Base-by-base conservation (phyloP, 495 filamentous ascomycete species). In the Antarctomyces pellizariae region DNA sequence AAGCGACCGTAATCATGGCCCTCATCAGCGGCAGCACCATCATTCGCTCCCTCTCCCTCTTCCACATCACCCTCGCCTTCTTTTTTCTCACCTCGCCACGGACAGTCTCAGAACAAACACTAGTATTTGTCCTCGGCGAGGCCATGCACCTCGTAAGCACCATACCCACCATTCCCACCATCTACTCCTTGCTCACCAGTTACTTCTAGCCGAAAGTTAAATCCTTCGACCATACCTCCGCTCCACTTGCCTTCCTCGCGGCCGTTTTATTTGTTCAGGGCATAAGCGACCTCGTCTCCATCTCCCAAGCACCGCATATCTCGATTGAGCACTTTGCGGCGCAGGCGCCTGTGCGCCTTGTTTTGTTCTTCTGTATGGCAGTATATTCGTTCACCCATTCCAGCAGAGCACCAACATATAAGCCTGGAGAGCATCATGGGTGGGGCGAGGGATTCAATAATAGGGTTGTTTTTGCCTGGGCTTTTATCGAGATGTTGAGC, bases 111-210 rank as follows among this genome's bases (percentile, higher is more conserved):
- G 71, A 86, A 41, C 78, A 80, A 29, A 71, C 76, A 22, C 38
- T 90, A 6, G 76, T 90, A 27, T 83, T 67, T 39, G 63, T 92
- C 22, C 50, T 90, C 8, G 80, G 80, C 22, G 78, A 86, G 45
- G 59, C 77, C 22, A 69, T 86, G 64, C 61, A 65, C 33, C 59
- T 89, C 33, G 75, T 77, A 64, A 17, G 54, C 44, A 18, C 17
- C 30, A 24, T 14, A 28, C 18, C 25, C 22, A 16, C 27, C 24
- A 22, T 25, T 28, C 4, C 6, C 13, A 24, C 17, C 9, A 7
- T 22, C n/a, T 22, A 22, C n/a, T n/a, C n/a, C 19, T n/a, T 22
- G 7, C 7, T 22, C n/a, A 31, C 25, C 23, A 26, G 7, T 9
- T 15, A 15, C n/a, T 34, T 15, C 3, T 35, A 58, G 47, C 50